These are phyloP conservation scores for Cucurbita ficifolia DNA, from an alignment of 306 rosid species.

Conservation along the genomic window DNA sequence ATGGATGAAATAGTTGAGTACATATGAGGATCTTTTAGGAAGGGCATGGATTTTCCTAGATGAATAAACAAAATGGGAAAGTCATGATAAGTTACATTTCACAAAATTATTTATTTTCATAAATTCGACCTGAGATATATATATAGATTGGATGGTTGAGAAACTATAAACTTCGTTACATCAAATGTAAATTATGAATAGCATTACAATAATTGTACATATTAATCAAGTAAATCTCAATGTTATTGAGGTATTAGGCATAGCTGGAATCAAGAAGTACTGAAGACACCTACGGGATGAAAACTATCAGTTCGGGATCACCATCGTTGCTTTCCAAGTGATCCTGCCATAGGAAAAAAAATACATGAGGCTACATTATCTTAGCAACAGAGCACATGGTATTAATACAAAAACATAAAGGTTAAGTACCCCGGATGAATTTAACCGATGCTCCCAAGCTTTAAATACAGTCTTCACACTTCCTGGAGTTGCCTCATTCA, in stretches of 20 bases:
- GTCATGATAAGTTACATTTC: background rate
- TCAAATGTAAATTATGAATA: background rate
- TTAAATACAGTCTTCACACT: conserved; percentile 79
- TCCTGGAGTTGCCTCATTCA: conserved; percentile 77
- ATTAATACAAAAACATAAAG: background rate
- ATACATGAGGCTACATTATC: background rate
- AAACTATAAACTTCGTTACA: background rate
- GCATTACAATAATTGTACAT: background rate
- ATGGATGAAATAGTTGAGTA: background rate
- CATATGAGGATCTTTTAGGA: background rate
- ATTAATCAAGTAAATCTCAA: background rate
- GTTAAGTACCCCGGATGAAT: conserved; percentile 52
- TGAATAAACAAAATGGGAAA: background rate
- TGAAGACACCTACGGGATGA: conserved; percentile 51
- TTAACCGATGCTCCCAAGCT: conserved; percentile 87
- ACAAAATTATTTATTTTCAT: background rate
- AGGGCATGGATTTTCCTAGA: background rate
- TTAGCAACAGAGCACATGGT: background rate
- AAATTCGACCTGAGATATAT: background rate
- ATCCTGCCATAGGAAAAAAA: conserved; percentile 24
- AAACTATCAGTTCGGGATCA: conserved; percentile 92
- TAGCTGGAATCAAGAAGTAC: background rate
- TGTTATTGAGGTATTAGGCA: background rate
- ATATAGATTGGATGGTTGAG: background rate
- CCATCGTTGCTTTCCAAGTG: conserved; percentile 92